Conservation (phyloP, 371 early-diverging fungal genomes). For the Mucor velutinosus region DNA sequence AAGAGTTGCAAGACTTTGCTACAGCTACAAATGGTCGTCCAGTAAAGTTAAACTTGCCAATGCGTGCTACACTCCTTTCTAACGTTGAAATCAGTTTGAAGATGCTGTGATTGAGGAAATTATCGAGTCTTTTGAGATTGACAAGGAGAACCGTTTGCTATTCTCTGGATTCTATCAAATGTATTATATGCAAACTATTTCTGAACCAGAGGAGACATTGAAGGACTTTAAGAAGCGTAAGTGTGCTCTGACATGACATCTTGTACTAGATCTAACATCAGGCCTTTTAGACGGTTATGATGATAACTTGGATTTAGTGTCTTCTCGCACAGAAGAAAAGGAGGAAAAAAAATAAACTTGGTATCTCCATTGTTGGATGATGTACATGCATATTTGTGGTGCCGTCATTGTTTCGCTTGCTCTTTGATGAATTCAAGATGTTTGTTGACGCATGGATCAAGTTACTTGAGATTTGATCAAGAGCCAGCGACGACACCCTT, state of each 20-base stretch:
- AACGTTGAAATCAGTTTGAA: conserved; percentile 56
- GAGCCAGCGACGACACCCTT: too few species aligned
- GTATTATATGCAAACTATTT: conserved; percentile 71
- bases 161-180: conserved; percentile 72
- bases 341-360: background rate
- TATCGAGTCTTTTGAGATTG: conserved; percentile 59
- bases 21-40: conserved; percentile 71
- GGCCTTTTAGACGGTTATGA: conserved; percentile 40
- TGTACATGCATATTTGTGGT: background rate
- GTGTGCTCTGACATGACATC: background rate
- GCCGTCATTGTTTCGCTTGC: background rate
- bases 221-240: conserved; percentile 69
- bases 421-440: too few species aligned
- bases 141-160: conserved; percentile 57
- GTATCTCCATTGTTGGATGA: too few species aligned
- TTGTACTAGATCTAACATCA: background rate
- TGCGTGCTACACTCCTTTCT: conserved; percentile 34
- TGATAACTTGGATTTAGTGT: conserved; percentile 35
- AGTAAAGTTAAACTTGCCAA: conserved; percentile 37
- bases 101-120: conserved; percentile 68
- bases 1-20: conserved; percentile 73
- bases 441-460: too few species aligned
- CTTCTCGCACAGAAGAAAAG: conserved; percentile 32
- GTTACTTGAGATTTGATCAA: too few species aligned
- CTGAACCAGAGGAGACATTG: conserved; percentile 75